Percentiles rank a stretch among this genome's conserved stretches.
These are phyloP conservation scores for Zymoseptoria ardabiliae DNA, from an alignment of 2,329 filamentous ascomycete species.

Conservation along the genomic window DNA sequence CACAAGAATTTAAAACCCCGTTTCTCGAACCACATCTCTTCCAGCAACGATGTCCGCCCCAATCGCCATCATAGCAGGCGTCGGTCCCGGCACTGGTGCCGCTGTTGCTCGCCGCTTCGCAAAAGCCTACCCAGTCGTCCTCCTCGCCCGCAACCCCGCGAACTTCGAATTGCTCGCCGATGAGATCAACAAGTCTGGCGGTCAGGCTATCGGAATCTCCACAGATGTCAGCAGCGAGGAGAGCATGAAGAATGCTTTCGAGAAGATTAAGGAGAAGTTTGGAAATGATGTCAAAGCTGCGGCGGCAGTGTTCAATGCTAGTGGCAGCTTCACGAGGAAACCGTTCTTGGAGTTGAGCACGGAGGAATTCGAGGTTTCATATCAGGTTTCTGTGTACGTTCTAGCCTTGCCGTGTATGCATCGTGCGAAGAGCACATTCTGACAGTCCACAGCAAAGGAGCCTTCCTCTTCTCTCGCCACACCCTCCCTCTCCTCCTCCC, in stretches of 20 bases:
- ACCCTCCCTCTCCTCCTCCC: slow-evolving; percentile 64
- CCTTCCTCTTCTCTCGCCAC: slow-evolving; percentile 68
- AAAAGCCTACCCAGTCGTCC: slow-evolving; percentile 61
- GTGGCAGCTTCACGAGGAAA: slow-evolving; percentile 51
- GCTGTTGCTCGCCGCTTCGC: slow-evolving; percentile 55
- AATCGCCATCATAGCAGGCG: slow-evolving; percentile 64
- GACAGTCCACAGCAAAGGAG: slow-evolving; percentile 48
- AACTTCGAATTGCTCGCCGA: slow-evolving; percentile 59
- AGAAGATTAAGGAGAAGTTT: slow-evolving; percentile 54
- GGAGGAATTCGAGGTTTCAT: slow-evolving; percentile 48
- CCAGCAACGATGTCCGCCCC: slow-evolving; percentile 40
- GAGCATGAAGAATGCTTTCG: slow-evolving; percentile 54
- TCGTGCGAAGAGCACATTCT: background rate
- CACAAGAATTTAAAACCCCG: background rate
- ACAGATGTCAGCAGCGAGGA: slow-evolving; percentile 54
- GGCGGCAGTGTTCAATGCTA: slow-evolving; percentile 66
- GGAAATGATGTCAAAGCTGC: slow-evolving; percentile 34
- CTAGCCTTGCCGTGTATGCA: background rate
- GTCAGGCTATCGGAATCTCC: slow-evolving; percentile 62
- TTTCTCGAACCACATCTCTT: background rate
- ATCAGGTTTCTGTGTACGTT: slow-evolving; percentile 44
- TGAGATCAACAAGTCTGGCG: slow-evolving; percentile 61
- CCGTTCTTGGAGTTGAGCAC: slow-evolving; percentile 55
- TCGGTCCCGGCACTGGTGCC: slow-evolving; percentile 63
- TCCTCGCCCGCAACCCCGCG: slow-evolving; percentile 62